phyloP scores from a whole-genome alignment of 495 filamentous ascomycete genomes.

The Pseudomonodictys pantanalensis region DNA sequence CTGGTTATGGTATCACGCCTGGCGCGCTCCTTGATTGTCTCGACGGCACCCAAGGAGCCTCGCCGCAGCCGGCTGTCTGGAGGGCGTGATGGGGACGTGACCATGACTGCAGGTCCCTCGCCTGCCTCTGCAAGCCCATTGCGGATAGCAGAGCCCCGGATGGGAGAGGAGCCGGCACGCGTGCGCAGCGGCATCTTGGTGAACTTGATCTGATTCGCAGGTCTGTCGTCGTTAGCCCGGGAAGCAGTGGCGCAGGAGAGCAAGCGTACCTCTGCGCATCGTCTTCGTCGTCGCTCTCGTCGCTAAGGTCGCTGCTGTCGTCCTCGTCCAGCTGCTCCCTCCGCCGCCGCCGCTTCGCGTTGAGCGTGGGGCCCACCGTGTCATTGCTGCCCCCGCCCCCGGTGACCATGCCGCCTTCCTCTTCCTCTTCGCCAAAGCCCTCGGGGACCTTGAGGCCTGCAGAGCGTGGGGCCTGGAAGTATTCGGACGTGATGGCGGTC shows the following conservation, averaged over 20 bases:
- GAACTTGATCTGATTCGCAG: slow-evolving; percentile 84
- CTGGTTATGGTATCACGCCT: slow-evolving; percentile 85
- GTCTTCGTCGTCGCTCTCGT: slow-evolving; percentile 89
- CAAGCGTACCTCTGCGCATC: slow-evolving; percentile 48
- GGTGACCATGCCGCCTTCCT: slow-evolving; percentile 78
- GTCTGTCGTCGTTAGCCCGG: slow-evolving; percentile 38
- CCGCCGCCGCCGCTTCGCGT: slow-evolving; percentile 49
- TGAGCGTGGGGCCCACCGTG: slow-evolving; percentile 62
- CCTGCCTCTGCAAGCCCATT: slow-evolving; percentile 33
- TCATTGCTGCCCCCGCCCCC: slow-evolving; percentile 70
- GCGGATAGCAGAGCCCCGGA: slow-evolving; percentile 50
- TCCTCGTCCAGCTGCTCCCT: slow-evolving; percentile 87
- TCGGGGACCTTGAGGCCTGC: slow-evolving; percentile 48
- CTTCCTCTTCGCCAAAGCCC: slow-evolving; percentile 70
- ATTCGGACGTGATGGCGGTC: slow-evolving; percentile 83
- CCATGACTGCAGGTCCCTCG: slow-evolving; percentile 43
- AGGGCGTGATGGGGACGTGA: slow-evolving; percentile 48
- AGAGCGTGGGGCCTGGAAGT: slow-evolving; percentile 70
- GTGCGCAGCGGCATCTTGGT: slow-evolving; percentile 87
- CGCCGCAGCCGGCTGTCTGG: slow-evolving; percentile 55
- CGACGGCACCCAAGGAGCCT: slow-evolving; percentile 73
- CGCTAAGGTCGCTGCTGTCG: slow-evolving; percentile 93
- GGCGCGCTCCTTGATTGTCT: slow-evolving; percentile 69
- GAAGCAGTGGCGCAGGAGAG: not conserved
- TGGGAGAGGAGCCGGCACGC: slow-evolving; percentile 83